These are phyloP conservation scores for Leptosphaerulina australis DNA, from an alignment of 2,329 filamentous ascomycete species.

Conservation along the genomic window DNA sequence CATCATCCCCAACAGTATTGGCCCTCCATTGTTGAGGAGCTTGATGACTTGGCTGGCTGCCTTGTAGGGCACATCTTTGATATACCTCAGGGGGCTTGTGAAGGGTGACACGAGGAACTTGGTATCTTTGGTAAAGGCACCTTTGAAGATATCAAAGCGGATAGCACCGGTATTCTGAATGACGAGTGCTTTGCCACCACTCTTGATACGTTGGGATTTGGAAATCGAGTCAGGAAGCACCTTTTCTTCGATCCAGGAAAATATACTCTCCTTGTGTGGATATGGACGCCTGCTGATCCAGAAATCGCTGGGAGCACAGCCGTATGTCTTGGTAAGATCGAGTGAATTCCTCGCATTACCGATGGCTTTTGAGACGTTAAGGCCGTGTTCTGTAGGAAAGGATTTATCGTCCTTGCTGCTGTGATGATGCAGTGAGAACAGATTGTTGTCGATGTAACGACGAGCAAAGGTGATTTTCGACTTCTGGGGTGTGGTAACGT, in stretches of 20 bases:
- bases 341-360: constrained; percentile 70
- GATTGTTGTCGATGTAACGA: constrained; percentile 92
- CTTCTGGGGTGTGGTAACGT: constrained; percentile 23
- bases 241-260: constrained; percentile 76
- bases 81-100: constrained; percentile 74
- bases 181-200: constrained; percentile 69
- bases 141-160: constrained; percentile 94
- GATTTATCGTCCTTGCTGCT: constrained; percentile 71
- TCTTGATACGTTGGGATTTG: constrained; percentile 46
- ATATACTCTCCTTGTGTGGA: constrained; percentile 75
- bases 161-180: constrained; percentile 90
- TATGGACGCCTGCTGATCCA: constrained; percentile 85
- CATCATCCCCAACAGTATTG: constrained; percentile 51
- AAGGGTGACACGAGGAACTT: constrained; percentile 90
- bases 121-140: constrained; percentile 84
- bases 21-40: constrained; percentile 63
- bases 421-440: constrained; percentile 83
- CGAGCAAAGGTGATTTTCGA: constrained; percentile 68
- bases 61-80: constrained; percentile 80
- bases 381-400: constrained; percentile 78
- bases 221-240: constrained; percentile 72
- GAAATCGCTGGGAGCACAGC: constrained; percentile 80
- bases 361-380: constrained; percentile 74
- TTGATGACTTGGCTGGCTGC: constrained; percentile 72
- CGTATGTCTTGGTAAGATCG: constrained; percentile 73